Evolutionary conservation across 345 rosid genomes (phyloP).

Genomic region (Aquilaria malaccensis): DNA sequence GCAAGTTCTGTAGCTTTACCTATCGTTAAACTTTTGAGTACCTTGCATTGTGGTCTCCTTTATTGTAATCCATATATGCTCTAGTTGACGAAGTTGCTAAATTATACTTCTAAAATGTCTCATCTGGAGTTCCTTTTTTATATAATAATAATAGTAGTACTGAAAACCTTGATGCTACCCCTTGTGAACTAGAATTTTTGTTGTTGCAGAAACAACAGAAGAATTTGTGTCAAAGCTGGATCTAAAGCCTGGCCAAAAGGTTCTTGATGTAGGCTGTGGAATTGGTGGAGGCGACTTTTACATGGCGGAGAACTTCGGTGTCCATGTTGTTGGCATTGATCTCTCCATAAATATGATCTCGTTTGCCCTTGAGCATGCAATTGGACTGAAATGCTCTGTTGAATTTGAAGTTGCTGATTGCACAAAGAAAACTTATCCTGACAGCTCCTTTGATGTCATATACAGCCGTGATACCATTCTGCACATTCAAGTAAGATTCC

Average conservation of each 20-base stretch:
- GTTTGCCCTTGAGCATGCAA: constrained; percentile 89
- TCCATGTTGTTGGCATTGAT: constrained; percentile 89
- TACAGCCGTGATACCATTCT: constrained; percentile 97
- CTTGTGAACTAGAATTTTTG: not conserved
- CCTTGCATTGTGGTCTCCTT: too few species aligned
- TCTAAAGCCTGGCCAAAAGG: constrained; percentile 90
- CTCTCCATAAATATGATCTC: constrained; percentile 92
- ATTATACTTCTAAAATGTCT: too few species aligned
- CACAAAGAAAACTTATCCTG: constrained; percentile 79
- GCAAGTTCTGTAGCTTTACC: too few species aligned
- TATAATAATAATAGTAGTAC: too few species aligned
- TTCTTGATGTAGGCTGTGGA: constrained; percentile 97
- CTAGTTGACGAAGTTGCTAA: too few species aligned
- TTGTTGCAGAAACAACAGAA: constrained; percentile 79
- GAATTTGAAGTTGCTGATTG: constrained; percentile 99
- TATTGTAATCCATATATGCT: too few species aligned
- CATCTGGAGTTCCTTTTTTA: too few species aligned
- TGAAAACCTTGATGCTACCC: too few species aligned
- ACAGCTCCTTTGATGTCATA: constrained; percentile 79
- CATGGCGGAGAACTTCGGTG: constrained; percentile 90
- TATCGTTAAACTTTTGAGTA: too few species aligned
- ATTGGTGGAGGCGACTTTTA: constrained; percentile 99
- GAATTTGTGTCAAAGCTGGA: constrained; percentile 85
- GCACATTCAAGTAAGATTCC: constrained; percentile 66
- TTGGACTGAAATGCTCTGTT: constrained; percentile 76